Evolutionary conservation across 106 monocot species (phyloP), one percentile per base, ranked within the genome.

Genomic region (Acorus gramineus): DNA sequence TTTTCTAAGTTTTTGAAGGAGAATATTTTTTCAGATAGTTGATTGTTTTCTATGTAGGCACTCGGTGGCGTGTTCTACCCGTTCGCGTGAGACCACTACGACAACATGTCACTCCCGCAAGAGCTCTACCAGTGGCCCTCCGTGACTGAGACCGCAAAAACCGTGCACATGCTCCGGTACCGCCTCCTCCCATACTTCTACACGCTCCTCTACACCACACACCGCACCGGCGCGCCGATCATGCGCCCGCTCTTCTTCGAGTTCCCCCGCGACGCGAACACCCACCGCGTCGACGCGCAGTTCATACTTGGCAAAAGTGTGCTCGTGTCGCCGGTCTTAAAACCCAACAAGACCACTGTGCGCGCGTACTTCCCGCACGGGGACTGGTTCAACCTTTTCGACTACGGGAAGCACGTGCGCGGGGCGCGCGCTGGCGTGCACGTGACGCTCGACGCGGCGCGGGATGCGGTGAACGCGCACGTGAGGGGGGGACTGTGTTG

Each of bases 191-290:
- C 92, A 3, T 85, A 87, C 63, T 67, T 80, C 56, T 88, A 93
- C 80, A 88, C 92, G 2, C 77, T 80, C 3, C 85, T 88, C 87
- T 80, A 82, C 49, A 66, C 82, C 11, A 87, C 92, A 2, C 87
- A 88, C 59, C 11, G 44, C 13, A 77, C 52, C 8, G 92, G 92
- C 3, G 77, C 85, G 3, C 92, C 87, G 0, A 93, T 88, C 8
- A 87, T 84, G 8, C 67, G 87, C 11, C 87, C 92, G 2, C 65
- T 92, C n/a, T 92, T 92, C 66, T 93, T 93, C 79, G 82, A 87
- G 2, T 93, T 85, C 76, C 80, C 85, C 0, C 52, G 73, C 8
- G 92, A 93, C 52, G 11, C 49, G 7, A n/a, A 67, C 11, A 77
- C 92, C 0, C 68, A 78, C 57, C 67, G 61, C 2, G 78, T 87